Evolutionary conservation across 305 asterid species (phyloP).

Genomic region (Fraxinus sp.): DNA sequence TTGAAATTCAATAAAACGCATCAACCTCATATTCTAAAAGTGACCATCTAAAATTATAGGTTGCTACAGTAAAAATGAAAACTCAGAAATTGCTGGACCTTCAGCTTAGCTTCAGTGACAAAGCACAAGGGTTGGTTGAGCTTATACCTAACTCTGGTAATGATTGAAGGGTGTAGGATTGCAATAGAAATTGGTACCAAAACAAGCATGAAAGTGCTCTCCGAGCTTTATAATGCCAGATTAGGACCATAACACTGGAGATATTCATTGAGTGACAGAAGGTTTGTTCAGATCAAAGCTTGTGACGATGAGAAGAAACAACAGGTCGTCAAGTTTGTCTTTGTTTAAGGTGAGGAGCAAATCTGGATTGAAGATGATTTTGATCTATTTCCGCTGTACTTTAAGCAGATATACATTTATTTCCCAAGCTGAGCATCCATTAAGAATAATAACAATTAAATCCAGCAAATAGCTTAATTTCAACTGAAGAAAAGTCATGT

Average conservation of each 20-base stretch:
- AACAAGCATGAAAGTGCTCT: background rate
- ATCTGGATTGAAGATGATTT: background rate
- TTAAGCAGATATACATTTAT: background rate
- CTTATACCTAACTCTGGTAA: background rate
- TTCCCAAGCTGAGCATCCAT: background rate
- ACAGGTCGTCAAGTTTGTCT: background rate
- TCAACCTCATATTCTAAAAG: background rate
- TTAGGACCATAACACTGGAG: background rate
- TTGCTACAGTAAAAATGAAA: background rate
- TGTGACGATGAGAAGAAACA: background rate
- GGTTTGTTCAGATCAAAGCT: background rate
- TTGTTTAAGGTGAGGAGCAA: slow-evolving; percentile 10
- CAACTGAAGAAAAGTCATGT: background rate
- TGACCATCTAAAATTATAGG: background rate
- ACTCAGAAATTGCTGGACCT: background rate
- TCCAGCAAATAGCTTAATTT: background rate
- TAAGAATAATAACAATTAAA: background rate
- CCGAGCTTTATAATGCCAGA: background rate
- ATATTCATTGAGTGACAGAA: background rate
- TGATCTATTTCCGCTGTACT: background rate
- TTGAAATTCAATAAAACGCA: background rate
- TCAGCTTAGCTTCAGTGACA: background rate
- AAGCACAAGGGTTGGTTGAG: background rate
- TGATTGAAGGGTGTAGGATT: background rate
- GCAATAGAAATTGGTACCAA: background rate